Evolutionary conservation across 2,329 filamentous ascomycete genomes (phyloP).

Genomic region (Rutstroemia sp.): DNA sequence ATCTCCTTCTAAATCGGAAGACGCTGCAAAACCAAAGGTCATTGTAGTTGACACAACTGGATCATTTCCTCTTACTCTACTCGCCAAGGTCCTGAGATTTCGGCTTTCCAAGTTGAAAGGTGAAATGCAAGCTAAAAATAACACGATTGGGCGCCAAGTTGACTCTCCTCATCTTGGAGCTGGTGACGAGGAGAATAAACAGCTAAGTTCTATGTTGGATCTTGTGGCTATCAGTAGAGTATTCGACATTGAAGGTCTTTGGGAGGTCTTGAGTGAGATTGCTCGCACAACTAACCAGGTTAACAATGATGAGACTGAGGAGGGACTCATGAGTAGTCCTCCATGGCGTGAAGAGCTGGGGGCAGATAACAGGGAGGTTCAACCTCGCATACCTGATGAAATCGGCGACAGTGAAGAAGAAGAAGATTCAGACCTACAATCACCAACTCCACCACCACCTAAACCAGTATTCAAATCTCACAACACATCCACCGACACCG

Average conservation of each 20-base stretch:
- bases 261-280: conserved; percentile 48
- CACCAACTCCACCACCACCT: too few species aligned
- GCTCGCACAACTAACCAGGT: background rate
- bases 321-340: background rate
- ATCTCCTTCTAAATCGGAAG: background rate
- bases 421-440: conserved; percentile 24
- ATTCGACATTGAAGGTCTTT: conserved; percentile 51
- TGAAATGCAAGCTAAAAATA: background rate
- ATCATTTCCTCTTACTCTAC: conserved; percentile 22
- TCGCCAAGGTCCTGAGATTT: conserved; percentile 22
- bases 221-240: conserved; percentile 47
- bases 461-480: background rate
- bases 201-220: conserved; percentile 33
- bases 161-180: background rate
- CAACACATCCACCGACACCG: conserved; percentile 5
- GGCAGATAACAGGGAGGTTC: background rate
- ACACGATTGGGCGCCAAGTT: background rate
- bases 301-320: background rate
- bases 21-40: conserved; percentile 11
- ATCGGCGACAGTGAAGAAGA: conserved; percentile 34
- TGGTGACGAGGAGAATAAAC: conserved; percentile 8
- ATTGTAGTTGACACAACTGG: conserved; percentile 27
- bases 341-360: background rate
- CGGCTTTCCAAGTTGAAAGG: conserved; percentile 7
- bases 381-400: conserved; percentile 13